These are phyloP conservation scores for Vachellia collinsii DNA, from an alignment of 306 rosid species.

Conservation along the genomic window DNA sequence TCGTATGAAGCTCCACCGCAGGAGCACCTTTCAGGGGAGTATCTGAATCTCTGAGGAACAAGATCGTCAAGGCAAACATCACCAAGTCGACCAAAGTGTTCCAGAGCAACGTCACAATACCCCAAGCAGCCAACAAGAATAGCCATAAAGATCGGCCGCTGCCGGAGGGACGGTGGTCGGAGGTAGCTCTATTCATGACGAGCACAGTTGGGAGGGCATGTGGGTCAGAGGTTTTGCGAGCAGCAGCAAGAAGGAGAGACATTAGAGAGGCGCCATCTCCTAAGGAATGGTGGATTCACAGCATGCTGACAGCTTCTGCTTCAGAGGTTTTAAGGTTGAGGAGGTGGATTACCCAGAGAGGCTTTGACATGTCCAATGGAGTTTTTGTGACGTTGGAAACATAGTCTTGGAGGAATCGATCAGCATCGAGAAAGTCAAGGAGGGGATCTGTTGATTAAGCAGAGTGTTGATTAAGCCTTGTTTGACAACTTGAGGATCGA, in stretches of 20 bases:
- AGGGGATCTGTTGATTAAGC: conserved; percentile 43
- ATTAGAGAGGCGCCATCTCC: conserved; percentile 81
- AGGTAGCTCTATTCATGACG: neutral
- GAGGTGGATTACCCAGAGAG: conserved; percentile 73
- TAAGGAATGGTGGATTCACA: conserved; percentile 67
- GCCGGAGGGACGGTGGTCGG: neutral
- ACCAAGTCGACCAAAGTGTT: conserved; percentile 52
- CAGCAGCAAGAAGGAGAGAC: conserved; percentile 68
- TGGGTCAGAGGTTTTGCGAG: conserved; percentile 61
- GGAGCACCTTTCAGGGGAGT: conserved; percentile 61
- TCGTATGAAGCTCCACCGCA: conserved; percentile 44
- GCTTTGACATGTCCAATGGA: conserved; percentile 62
- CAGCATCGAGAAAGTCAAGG: conserved; percentile 46
- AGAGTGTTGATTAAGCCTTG: conserved; percentile 34
- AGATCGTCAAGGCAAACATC: conserved; percentile 43
- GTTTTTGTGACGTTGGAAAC: conserved; percentile 55
- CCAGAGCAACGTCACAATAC: conserved; percentile 42
- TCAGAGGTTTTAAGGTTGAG: conserved; percentile 63
- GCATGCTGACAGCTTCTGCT: conserved; percentile 51
- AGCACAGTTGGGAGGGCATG: conserved; percentile 55
- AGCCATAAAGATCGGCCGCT: conserved; percentile 17
- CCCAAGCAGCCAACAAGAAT: conserved; percentile 42
- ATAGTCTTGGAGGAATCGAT: conserved; percentile 57
- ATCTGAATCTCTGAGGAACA: conserved; percentile 55
- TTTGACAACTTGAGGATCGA: conserved; percentile 35